Evolutionary conservation across 2,329 filamentous ascomycete species (phyloP).

Genomic region (Trichoderma gracile): DNA sequence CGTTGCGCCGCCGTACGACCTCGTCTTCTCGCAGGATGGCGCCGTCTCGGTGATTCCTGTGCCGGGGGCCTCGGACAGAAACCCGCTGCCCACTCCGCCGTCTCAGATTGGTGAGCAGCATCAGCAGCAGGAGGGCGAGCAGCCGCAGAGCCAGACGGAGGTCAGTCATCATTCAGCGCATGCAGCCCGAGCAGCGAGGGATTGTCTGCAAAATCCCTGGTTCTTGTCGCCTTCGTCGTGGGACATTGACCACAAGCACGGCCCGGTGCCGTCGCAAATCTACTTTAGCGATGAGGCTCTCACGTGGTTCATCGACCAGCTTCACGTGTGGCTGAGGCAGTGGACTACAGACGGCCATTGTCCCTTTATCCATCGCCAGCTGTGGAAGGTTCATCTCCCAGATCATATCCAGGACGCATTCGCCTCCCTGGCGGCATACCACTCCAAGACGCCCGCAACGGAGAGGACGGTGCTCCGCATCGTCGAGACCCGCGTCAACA

Average conservation of each 20-base stretch:
- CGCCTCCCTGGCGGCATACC: neutral
- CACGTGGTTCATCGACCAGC: constrained; percentile 11
- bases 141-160: neutral
- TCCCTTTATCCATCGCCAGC: constrained; percentile 19
- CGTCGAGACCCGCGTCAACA: constrained; percentile 14
- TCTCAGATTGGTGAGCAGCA: neutral
- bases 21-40: constrained; percentile 18
- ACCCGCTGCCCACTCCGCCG: constrained; percentile 3
- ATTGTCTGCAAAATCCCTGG: constrained; percentile 8
- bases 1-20: constrained; percentile 15
- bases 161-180: neutral
- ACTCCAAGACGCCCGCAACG: constrained; percentile 14
- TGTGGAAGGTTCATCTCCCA: constrained; percentile 12
- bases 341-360: constrained; percentile 8
- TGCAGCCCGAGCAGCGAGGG: neutral
- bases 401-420: constrained; percentile 11
- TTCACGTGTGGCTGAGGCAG: constrained; percentile 13
- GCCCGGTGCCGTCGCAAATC: constrained; percentile 11
- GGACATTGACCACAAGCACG: constrained; percentile 2
- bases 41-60: constrained; percentile 6
- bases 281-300: constrained; percentile 19
- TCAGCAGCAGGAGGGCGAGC: neutral
- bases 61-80: neutral
- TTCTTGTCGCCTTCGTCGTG: constrained; percentile 3
- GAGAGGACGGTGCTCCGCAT: constrained; percentile 15